These are phyloP conservation scores for Tolypocladium paradoxum DNA, from an alignment of 2,329 filamentous ascomycete species.

Conservation along the genomic window DNA sequence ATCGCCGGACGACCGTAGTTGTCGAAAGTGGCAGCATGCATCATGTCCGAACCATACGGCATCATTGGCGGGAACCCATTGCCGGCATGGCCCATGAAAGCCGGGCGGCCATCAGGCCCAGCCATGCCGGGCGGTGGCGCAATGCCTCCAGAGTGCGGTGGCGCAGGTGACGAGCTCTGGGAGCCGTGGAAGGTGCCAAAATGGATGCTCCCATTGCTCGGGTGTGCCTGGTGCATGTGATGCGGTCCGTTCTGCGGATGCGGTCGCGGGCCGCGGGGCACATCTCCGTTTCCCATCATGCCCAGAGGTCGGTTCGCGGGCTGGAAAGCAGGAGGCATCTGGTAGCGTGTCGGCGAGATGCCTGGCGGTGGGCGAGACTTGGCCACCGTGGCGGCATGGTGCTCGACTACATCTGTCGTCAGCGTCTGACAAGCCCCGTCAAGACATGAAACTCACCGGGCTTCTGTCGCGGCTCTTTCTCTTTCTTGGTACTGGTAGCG, in stretches of 20 bases:
- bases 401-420: slow-evolving; percentile 7
- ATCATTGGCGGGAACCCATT: slow-evolving; percentile 28
- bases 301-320: slow-evolving; percentile 21
- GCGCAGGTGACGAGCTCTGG: slow-evolving; percentile 46
- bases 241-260: slow-evolving; percentile 22
- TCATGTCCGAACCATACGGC: slow-evolving; percentile 24
- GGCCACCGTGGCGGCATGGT: slow-evolving; percentile 6
- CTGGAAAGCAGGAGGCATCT: slow-evolving; percentile 33
- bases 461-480: slow-evolving; percentile 4
- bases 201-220: slow-evolving; percentile 44
- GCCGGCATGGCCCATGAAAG: slow-evolving; percentile 19
- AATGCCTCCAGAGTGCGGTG: slow-evolving; percentile 35
- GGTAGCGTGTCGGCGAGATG: slow-evolving; percentile 25
- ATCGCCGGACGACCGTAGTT: slow-evolving; percentile 25
- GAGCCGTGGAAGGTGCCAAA: slow-evolving; percentile 46
- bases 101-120: slow-evolving; percentile 20
- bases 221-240: slow-evolving; percentile 38
- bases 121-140: slow-evolving; percentile 37
- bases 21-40: slow-evolving; percentile 23
- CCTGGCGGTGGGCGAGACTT: slow-evolving; percentile 18
- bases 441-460: slow-evolving; percentile 5
- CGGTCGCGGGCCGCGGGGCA: slow-evolving; percentile 19
- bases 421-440: neutral
- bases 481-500: no score
- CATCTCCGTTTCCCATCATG: slow-evolving; percentile 21